Evolutionary conservation across 768 basidiomycete genomes (phyloP), one percentile per base, ranked within the genome.

Genomic region (Hygrophorus pudorinus): DNA sequence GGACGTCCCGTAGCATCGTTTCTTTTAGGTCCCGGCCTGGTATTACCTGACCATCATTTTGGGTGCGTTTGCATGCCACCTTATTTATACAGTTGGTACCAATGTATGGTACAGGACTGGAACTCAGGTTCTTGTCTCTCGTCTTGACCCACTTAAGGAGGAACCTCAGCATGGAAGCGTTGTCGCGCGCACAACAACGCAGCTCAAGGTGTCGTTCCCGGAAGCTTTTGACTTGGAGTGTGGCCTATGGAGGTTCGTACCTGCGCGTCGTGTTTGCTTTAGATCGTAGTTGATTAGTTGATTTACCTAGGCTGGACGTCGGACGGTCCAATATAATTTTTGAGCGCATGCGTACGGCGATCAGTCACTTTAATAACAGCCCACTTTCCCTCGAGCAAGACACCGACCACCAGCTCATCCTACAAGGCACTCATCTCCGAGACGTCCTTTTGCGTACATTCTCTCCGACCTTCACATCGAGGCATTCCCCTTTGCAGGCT

Each of bases 371-470:
- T 18, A 65, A 74, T 44, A 63, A 72, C 14, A 75, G 90, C 51
- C 74, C 79, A 0, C 54, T 55, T 2, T 43, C 50, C 6, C 32
- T 20, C 58, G 72, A 20, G 74, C 44, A 51, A 16, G 52, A 50
- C 2, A 45, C 52, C 1, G 67, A 69, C 43, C 62, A 65, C 24
- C 71, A 86, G 53, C 60, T 66, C 42, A 71, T 85, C 16, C 55
- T 86, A 0, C 70, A 74, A 34, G 90, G 89, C 0, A 90, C 88
- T 2, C 63, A 72, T 44, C 64, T 93, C 10, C 75, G 87, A 20
- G 81, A 91, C 50, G 65, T 81, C 1, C 52, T 93, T 11, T 64
- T 94, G 2, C 70, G 71, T 14, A 68, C 76, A 2, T 84, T 83
- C 54, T 66, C 53, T 30, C 60, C 51, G 27, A 57, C 38, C 32